Evolutionary conservation across 805 yeast species (phyloP), one percentile per base, ranked within the genome.

Genomic region (Saturnispora sekii): DNA sequence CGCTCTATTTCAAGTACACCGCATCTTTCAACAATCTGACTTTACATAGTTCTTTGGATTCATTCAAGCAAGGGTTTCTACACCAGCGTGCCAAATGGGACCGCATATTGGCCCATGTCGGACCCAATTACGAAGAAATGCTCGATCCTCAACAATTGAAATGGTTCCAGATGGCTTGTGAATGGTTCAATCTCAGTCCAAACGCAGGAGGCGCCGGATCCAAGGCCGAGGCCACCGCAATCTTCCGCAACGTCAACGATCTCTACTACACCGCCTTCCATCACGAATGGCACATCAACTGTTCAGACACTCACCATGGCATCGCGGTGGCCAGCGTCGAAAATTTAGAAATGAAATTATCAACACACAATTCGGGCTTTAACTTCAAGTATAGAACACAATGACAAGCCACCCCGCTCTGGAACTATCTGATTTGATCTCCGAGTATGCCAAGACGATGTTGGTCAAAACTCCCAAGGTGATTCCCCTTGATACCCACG

Each of bases 201-300:
- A 17, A 28, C 29, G 30, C 32, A 14, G 34, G 32, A 21, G 26
- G 26, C 5, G 32, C 33, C 11, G 26, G 30, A 32, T 64, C 67
- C 36, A 62, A 63, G 28, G 65, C 66, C 38, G 72, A 64, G 45
- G 55, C 62, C 37, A 70, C 67, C 51, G 68, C 69, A 29, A 64
- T 62, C 38, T 65, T 71, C 18, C 65, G 73, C 56, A 68, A 66
- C 47, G 68, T 76, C 45, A 79, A 79, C 57, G 86, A 81, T 54
- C 63, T 72, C 34, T 76, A 79, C 52, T 76, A 77, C 56, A 67
- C 74, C 12, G 77, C 87, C 1, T 82, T 79, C 61, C 80, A 79
- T 55, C 79, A 79, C 54, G 69, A 80, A 46, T 84, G 94, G 94
- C 86, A 84, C 59, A 79, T 79, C 59, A 81, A 81, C 53, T 64